A percentile compares a stretch with the other conserved stretches of the same genome.
phyloP scores from a whole-genome alignment of 176 grass and related monocot genomes.

The Oryza meridionalis region DNA sequence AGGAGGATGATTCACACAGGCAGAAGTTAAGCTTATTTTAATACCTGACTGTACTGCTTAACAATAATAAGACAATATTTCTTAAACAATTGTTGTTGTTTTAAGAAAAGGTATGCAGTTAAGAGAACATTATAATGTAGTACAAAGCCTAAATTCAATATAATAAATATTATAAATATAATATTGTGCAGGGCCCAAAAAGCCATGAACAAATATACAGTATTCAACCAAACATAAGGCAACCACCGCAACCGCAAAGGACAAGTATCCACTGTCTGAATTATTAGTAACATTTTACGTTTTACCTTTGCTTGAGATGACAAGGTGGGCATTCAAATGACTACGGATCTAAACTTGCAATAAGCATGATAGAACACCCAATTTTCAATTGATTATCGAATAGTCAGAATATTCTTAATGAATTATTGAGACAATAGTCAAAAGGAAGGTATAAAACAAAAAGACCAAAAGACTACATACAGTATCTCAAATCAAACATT shows the following conservation, averaged over 20 bases:
- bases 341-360: background rate
- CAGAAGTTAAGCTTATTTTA: background rate
- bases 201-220: background rate
- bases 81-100: conserved; percentile 2
- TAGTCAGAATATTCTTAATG: background rate
- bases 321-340: conserved; percentile 26
- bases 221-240: conserved; percentile 12
- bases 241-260: background rate
- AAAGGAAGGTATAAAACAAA: conserved; percentile 1
- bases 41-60: background rate
- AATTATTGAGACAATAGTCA: background rate
- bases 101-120: conserved; percentile 7
- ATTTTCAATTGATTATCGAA: conserved; percentile 1
- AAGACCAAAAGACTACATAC: conserved; percentile 15
- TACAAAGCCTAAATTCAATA: background rate
- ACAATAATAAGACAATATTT: conserved; percentile 26
- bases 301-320: conserved; percentile 4
- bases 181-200: background rate
- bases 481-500: conserved; percentile 19
- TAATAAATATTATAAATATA: background rate
- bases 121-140: background rate
- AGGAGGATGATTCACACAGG: conserved; percentile 1
- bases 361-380: conserved; percentile 2
- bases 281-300: background rate
- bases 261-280: conserved; percentile 19